phyloP scores from a whole-genome alignment of 257 asterid genomes.

The Scutellaria minor region DNA sequence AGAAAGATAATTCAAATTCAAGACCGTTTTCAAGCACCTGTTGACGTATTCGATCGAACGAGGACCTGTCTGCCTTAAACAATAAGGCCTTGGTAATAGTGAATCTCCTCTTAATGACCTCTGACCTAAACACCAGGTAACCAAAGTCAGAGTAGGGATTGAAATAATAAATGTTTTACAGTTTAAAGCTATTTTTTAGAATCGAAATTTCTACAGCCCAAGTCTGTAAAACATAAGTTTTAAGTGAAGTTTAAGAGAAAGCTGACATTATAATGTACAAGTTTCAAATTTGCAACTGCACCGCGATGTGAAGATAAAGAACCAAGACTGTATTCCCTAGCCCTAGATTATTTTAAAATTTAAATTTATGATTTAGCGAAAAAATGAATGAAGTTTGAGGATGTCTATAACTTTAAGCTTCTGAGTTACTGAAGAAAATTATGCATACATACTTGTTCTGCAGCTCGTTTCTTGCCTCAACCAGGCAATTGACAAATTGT shows the following conservation, averaged over 20 bases:
- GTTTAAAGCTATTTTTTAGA: background rate
- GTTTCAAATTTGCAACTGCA: too few species aligned
- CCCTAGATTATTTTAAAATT: too few species aligned
- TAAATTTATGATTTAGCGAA: too few species aligned
- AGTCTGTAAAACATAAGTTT: too few species aligned
- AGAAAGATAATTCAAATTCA: background rate
- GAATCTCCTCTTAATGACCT: conserved; percentile 64
- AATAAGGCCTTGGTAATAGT: conserved; percentile 75
- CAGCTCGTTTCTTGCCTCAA: conserved; percentile 69
- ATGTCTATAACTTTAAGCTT: background rate
- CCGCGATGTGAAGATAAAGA: too few species aligned
- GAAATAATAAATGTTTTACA: background rate
- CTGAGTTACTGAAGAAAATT: conserved; percentile 6
- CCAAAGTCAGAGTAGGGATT: conserved; percentile 6
- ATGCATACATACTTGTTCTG: conserved; percentile 57
- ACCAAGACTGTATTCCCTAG: too few species aligned
- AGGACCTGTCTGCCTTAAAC: conserved; percentile 75
- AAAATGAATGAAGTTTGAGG: too few species aligned
- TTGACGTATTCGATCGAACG: conserved; percentile 70
- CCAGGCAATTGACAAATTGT: conserved; percentile 70
- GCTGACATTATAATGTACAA: too few species aligned
- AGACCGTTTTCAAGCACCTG: conserved; percentile 55
- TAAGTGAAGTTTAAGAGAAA: background rate
- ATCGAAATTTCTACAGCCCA: background rate
- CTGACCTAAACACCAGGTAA: conserved; percentile 57